Evolutionary conservation across 306 rosid genomes (phyloP), one percentile per base, ranked within the genome.

Genomic region (Vachellia pachyceras): DNA sequence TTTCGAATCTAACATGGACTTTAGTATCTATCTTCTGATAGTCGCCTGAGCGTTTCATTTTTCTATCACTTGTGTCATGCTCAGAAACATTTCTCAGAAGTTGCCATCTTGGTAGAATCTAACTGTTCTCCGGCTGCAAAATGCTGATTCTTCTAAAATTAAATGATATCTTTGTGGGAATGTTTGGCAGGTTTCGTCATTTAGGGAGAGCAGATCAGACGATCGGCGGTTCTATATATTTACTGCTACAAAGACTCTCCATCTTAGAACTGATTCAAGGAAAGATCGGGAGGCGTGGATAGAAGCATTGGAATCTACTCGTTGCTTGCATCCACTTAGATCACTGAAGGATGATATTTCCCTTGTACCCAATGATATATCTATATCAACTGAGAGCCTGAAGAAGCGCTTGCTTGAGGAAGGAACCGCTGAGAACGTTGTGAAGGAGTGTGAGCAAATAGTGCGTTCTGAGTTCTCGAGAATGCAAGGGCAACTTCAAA

Each of bases 231-330:
- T 95, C 75, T 93, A 93, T 64, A 90, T 95, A 77, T 93, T 92
- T 77, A 93, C 98, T 15, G 96, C 99, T 40, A 95, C 97, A 3
- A 95, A 95, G 90, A 95, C 99, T 25, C 98, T 95, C 68, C 99
- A 95, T 85, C 84, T 95, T 72, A 93, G 99, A 82, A 93, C 97
- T 1, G 94, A 88, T 76, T 90, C 97, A 6, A 95, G 88, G 90
- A 88, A 76, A 46, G 98, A 95, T 72, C 89, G 99, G 64, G 90
- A 89, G 37, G 92, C 91, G 49, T 95, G 99, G 99, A 86, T 91
- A 29, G 93, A 93, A 80, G 97, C 98, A 42, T 89, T 95, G 87
- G 90, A 86, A 14, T 89, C 94, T 61, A 89, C 94, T 46, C 88
- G 94, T 73, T 89, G 85, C 76, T 86, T 88, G 64, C 87, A 90